Conservation (phyloP, 257 asterid genomes). For the Plantago ovata region DNA sequence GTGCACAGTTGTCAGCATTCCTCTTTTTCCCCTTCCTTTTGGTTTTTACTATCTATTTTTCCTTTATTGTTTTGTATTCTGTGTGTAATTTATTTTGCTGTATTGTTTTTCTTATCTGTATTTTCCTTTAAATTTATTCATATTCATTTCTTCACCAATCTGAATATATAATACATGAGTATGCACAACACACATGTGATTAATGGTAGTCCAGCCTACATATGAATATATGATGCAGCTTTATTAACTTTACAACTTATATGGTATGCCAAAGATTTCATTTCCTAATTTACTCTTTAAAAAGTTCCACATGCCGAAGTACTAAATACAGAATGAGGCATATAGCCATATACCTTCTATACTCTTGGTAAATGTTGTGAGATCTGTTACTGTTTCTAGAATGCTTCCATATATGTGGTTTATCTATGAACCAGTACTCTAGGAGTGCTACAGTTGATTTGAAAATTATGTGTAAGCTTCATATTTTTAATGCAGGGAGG, state of each 20-base stretch:
- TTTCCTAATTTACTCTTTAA: neutral
- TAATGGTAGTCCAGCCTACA: neutral
- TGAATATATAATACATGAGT: too few relatives aligned
- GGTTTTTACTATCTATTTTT: too few relatives aligned
- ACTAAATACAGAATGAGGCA: neutral
- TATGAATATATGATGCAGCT: constrained; percentile 5
- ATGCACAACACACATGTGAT: too few relatives aligned
- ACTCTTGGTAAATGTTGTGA: constrained; percentile 13
- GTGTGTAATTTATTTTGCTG: too few relatives aligned
- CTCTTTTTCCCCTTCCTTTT: too few relatives aligned
- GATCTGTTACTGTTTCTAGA: constrained; percentile 8
- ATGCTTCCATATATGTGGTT: neutral
- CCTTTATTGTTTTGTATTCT: too few relatives aligned
- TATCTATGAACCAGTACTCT: constrained; percentile 5
- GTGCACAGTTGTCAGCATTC: too few relatives aligned
- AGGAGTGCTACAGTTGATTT: constrained; percentile 13
- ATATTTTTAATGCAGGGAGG: constrained; percentile 48
- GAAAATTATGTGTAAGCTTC: constrained; percentile 14
- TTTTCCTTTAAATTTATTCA: too few relatives aligned
- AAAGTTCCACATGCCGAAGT: neutral
- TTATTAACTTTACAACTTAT: constrained; percentile 6
- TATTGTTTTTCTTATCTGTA: too few relatives aligned
- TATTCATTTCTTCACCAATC: too few relatives aligned
- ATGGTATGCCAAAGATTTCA: constrained; percentile 15
- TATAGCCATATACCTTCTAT: constrained; percentile 9